phyloP scores from a whole-genome alignment of 306 rosid species.

The Prosopis cineraria region DNA sequence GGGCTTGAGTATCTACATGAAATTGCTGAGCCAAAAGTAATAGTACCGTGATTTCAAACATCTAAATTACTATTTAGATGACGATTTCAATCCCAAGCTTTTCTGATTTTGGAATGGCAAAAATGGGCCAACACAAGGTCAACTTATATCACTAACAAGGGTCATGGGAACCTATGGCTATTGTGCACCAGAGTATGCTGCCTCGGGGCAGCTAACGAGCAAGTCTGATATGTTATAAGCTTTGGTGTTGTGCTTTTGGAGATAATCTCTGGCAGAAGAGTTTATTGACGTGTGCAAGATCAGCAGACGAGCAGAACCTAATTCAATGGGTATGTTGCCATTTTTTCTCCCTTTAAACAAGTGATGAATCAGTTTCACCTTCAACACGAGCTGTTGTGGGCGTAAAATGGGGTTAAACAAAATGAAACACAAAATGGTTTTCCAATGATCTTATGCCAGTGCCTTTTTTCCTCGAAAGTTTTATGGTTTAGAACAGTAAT shows the following conservation, averaged over 20 bases:
- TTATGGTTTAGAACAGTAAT: neutral
- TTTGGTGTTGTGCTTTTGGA: slow-evolving; percentile 56
- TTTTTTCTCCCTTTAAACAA: neutral
- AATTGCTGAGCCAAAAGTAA: slow-evolving; percentile 43
- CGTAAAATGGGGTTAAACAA: neutral
- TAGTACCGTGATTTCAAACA: slow-evolving; percentile 53
- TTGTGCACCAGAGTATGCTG: slow-evolving; percentile 61
- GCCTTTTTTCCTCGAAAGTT: neutral
- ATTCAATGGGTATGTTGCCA: slow-evolving; percentile 46
- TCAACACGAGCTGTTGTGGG: neutral
- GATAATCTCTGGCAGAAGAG: slow-evolving; percentile 53
- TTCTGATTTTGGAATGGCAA: slow-evolving; percentile 63
- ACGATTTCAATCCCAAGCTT: slow-evolving; percentile 45
- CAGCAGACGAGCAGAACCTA: slow-evolving; percentile 41
- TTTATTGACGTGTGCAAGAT: slow-evolving; percentile 36
- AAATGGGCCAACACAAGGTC: slow-evolving; percentile 48
- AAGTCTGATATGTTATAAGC: slow-evolving; percentile 60
- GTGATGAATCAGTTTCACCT: neutral
- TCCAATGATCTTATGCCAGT: neutral
- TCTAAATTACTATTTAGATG: slow-evolving; percentile 51
- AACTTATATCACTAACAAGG: slow-evolving; percentile 50
- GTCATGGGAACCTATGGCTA: slow-evolving; percentile 66
- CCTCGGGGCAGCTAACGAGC: slow-evolving; percentile 41
- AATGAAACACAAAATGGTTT: neutral
- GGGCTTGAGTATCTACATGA: slow-evolving; percentile 63